Base-by-base conservation (phyloP, 2,329 filamentous ascomycete genomes). In the Erysiphe pulchra region DNA sequence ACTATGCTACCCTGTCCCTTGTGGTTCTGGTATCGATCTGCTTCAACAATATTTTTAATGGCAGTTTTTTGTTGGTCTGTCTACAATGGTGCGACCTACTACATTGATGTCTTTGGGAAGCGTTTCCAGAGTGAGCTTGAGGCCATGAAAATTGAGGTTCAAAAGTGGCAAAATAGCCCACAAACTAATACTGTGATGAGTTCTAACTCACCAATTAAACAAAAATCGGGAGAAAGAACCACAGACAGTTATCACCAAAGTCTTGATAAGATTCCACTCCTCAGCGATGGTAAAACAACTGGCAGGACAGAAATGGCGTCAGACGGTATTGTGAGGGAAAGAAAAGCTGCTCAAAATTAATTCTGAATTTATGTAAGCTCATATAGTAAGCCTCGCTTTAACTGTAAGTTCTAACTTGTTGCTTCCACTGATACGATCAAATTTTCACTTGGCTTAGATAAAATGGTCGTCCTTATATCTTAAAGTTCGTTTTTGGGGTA, bases 51-150 rank as follows among this genome's bases (percentile, higher is more conserved):
- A 0, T 98, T 94, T 62, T 67, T 98, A 41, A 67, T 78, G 46
- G 63, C 73, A 2, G 76, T 98, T n/a, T 95, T 98, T 57, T 69
- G 75, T 39, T 94, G 86, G 85, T 92, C 83, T 54, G 80, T 94
- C 47, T 92, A 94, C 65, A 98, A 98, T 54, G 90, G 90, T 31
- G 84, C 90, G 16, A 95, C 86, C 0, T 98, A 81, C 61, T 98
- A 98, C 62, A 95, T 98, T 56, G 90, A 98, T 55, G 83, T 95
- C 1, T 98, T 95, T 59, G 90, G 92, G 46, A 92, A 82, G 55
- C 75, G 86, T 2, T 95, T 98, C 67, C 84, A 98, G 65, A 93
- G 87, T 58, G 90, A 98, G 61, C 68, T 98, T 12, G 86, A 98
- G 59, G 71, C 78, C 45, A 71, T 98, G 63, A 86, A 80, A 62